Conservation (phyloP, 768 basidiomycete genomes). For the Melanogaster broomeanus region DNA sequence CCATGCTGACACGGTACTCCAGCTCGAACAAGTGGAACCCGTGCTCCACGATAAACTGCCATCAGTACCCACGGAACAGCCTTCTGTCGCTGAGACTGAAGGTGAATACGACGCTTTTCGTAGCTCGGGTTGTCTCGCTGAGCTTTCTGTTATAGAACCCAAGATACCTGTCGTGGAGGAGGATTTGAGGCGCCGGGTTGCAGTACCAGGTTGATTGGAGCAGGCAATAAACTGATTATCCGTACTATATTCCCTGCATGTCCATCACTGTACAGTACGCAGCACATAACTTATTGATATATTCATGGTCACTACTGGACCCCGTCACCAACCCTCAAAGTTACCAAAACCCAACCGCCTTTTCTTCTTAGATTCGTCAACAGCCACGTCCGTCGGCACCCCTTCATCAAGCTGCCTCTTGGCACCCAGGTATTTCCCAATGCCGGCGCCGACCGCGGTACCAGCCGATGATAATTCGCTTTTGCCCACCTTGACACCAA, state of each 20-base stretch:
- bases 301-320: not conserved
- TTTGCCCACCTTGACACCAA: slow-evolving; percentile 79
- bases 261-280: slow-evolving; percentile 12
- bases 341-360: slow-evolving; percentile 88
- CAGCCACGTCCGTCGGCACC: slow-evolving; percentile 13
- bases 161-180: not conserved
- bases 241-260: not conserved
- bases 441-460: slow-evolving; percentile 40
- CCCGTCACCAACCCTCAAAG: slow-evolving; percentile 73
- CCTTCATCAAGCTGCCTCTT: slow-evolving; percentile 45
- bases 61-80: slow-evolving; percentile 50
- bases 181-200: slow-evolving; percentile 11
- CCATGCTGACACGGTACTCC: slow-evolving; percentile 4
- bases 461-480: slow-evolving; percentile 36
- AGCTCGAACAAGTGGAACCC: slow-evolving; percentile 34
- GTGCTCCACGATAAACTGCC: slow-evolving; percentile 48
- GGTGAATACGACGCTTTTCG: slow-evolving; percentile 25
- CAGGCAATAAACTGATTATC: not conserved
- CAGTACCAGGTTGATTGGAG: slow-evolving; percentile 23
- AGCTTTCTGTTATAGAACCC: slow-evolving; percentile 8
- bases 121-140: not conserved
- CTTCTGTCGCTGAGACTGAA: slow-evolving; percentile 31
- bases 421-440: slow-evolving; percentile 79
- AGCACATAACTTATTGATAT: not conserved
- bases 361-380: slow-evolving; percentile 72